These are phyloP conservation scores for Gleditsia sinensis DNA, from an alignment of 306 rosid genomes.

Conservation along the genomic window DNA sequence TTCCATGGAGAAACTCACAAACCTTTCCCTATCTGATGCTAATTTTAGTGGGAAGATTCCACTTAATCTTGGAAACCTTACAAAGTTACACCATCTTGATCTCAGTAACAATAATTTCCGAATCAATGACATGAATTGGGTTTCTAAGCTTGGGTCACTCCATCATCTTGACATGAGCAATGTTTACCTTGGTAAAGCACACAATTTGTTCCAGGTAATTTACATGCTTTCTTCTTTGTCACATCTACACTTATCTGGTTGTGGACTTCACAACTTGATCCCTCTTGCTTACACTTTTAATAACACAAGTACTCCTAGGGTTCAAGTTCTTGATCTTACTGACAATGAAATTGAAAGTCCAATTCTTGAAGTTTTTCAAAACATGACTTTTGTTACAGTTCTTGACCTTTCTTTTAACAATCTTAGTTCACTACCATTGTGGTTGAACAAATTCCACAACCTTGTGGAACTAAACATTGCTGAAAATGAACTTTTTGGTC, in stretches of 20 bases:
- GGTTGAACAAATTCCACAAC: neutral
- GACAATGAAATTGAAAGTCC: neutral
- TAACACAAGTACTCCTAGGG: neutral
- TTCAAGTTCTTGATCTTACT: neutral
- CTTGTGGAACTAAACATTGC: neutral
- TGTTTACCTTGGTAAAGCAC: neutral
- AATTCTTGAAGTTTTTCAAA: neutral
- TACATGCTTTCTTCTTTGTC: neutral
- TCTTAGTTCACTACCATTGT: neutral
- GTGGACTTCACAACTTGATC: neutral
- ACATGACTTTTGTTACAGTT: neutral
- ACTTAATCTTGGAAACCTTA: neutral
- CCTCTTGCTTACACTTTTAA: neutral
- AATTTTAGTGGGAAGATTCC: neutral
- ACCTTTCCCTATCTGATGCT: neutral
- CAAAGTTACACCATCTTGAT: neutral
- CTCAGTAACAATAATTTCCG: neutral
- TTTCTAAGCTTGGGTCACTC: neutral
- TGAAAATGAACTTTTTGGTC: neutral
- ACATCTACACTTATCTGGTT: neutral
- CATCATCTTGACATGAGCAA: neutral
- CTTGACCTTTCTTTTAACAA: neutral
- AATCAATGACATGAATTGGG: neutral
- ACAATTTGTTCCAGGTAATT: neutral
- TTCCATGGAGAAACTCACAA: neutral